Conservation (phyloP, 805 yeast species). For the Ogataea paradorogensis region DNA sequence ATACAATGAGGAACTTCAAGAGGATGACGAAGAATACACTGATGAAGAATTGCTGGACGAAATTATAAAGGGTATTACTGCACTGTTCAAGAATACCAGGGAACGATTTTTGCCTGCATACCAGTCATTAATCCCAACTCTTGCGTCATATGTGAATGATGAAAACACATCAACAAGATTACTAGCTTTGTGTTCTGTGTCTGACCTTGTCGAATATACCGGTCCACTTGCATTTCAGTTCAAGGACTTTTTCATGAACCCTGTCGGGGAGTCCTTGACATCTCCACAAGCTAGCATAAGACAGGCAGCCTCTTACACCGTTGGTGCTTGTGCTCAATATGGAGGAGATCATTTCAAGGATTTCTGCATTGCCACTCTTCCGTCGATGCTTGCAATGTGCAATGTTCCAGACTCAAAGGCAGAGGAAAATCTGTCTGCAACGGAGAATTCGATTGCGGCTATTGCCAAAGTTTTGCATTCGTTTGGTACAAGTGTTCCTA, state of each 20-base stretch:
- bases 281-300: conserved; percentile 70
- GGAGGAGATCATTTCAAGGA: conserved; percentile 67
- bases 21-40: conserved; percentile 78
- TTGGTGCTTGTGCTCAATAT: conserved; percentile 82
- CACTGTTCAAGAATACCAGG: conserved; percentile 63
- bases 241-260: conserved; percentile 61
- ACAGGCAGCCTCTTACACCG: conserved; percentile 81
- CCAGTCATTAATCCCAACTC: conserved; percentile 59
- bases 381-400: conserved; percentile 68
- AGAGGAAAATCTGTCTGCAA: conserved; percentile 82
- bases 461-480: conserved; percentile 79
- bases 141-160: conserved; percentile 60
- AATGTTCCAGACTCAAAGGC: conserved; percentile 76
- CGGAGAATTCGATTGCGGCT: conserved; percentile 80
- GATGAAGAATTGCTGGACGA: conserved; percentile 91
- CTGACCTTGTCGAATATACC: conserved; percentile 77
- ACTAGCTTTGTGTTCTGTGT: conserved; percentile 76
- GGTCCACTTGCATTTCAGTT: conserved; percentile 66
- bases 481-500: conserved; percentile 56
- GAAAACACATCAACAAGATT: conserved; percentile 65
- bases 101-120: conserved; percentile 61
- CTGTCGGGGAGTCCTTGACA: conserved; percentile 63
- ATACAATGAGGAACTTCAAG: conserved; percentile 81
- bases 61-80: conserved; percentile 68
- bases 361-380: conserved; percentile 66